A percentile compares a stretch with the other conserved stretches of the same genome.
Evolutionary conservation across 1,284 basidiomycete species (phyloP).

Genomic region (Cryptococcus sp.): DNA sequence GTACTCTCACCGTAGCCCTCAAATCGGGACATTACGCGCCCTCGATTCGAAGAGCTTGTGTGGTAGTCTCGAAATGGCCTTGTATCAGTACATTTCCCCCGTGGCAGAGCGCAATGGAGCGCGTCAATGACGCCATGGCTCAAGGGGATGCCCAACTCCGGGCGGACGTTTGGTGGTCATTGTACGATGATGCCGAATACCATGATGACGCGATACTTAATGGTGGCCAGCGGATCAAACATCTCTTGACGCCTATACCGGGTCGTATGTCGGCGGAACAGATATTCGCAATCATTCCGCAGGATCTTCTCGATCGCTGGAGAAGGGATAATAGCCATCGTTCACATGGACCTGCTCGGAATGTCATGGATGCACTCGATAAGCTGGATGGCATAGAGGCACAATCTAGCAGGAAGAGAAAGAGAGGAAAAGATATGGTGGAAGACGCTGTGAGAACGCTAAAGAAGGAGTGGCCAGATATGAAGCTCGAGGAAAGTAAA

Average conservation of each 20-base stretch:
- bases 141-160: conserved; percentile 9
- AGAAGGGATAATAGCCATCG: not conserved
- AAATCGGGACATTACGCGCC: not conserved
- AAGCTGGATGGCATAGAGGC: not conserved
- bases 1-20: not conserved
- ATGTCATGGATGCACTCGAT: not conserved
- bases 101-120: conserved; percentile 3
- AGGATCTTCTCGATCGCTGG: not conserved
- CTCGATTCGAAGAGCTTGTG: not conserved
- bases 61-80: conserved; percentile 10
- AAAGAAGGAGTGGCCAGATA: not conserved
- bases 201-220: not conserved
- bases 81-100: conserved; percentile 11
- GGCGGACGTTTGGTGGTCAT: conserved; percentile 24
- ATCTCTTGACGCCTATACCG: conserved; percentile 13
- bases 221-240: conserved; percentile 6
- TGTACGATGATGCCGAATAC: conserved; percentile 4
- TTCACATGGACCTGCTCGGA: too few species aligned
- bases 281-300: not conserved
- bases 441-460: not conserved
- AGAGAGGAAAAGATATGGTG: conserved; percentile 1
- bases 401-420: conserved; percentile 7
- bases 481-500: conserved; percentile 8
- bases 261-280: conserved; percentile 3
- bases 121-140: conserved; percentile 6